Conservation (phyloP, 116 monocot genomes). For the Dioscorea cayenensis region DNA sequence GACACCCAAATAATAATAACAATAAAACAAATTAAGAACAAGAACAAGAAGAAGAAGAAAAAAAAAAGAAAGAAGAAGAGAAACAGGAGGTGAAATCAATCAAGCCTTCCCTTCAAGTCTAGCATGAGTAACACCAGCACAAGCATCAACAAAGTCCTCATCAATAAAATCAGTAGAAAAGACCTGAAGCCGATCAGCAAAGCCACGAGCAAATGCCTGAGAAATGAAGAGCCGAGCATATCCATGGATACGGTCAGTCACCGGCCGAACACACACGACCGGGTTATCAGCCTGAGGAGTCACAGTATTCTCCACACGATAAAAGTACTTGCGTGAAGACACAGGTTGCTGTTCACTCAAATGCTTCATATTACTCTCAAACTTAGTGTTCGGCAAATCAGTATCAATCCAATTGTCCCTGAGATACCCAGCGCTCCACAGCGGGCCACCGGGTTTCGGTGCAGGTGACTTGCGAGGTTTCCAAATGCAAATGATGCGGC, state of each 20-base stretch:
- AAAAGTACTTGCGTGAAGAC: constrained; percentile 41
- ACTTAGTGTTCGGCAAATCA: constrained; percentile 52
- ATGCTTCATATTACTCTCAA: constrained; percentile 62
- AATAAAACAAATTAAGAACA: neutral
- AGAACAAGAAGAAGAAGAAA: neutral
- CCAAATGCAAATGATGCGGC: constrained; percentile 61
- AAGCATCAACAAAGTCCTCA: constrained; percentile 68
- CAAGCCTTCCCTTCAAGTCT: constrained; percentile 41
- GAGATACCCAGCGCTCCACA: constrained; percentile 45
- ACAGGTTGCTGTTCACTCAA: constrained; percentile 33
- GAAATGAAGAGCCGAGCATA: constrained; percentile 55
- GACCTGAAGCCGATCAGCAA: constrained; percentile 51
- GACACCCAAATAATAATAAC: too few relatives aligned
- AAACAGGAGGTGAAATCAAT: neutral
- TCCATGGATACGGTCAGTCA: constrained; percentile 34
- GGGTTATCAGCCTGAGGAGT: constrained; percentile 65
- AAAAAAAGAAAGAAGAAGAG: neutral
- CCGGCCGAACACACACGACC: constrained; percentile 45
- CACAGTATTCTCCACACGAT: constrained; percentile 69
- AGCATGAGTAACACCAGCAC: constrained; percentile 42
- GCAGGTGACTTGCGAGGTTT: constrained; percentile 40
- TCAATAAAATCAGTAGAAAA: constrained; percentile 65
- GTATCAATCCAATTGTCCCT: constrained; percentile 74
- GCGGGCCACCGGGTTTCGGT: constrained; percentile 27
- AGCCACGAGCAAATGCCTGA: constrained; percentile 33